Base-by-base conservation (phyloP, 257 asterid species). In the Oldenlandia corymbosa region DNA sequence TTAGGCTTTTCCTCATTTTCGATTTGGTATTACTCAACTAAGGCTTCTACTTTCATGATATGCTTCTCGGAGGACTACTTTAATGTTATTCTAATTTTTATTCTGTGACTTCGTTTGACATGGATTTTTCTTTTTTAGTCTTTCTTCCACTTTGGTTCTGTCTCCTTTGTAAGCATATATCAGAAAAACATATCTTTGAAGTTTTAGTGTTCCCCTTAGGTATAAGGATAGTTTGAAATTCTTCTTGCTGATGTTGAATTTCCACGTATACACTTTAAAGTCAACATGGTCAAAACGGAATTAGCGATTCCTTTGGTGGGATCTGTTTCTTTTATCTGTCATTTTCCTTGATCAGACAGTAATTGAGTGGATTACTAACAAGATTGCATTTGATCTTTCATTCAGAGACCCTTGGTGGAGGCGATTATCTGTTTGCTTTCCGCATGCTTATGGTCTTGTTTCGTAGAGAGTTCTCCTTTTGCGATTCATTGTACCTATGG, bases 391-490 rank as follows among this genome's bases (percentile, higher is more conserved):
- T 74, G 54, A 32, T 68, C 65, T 70, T 63, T 59, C 43, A 24
- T 45, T 67, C 96, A 91, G 96, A 91, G 71, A 76, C 83, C 48
- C 70, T 91, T 31, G 96, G 96, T 61, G 97, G 97, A 65, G 97
- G 96, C 43, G 95, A 85, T 74, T 91, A 88, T 81, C 77, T 91
- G 28, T 91, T 91, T 81, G 98, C 98, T 70, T 73, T 91, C 64
- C 87, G 98, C 42, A 91, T 91, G 98, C 96, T 91, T 61, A 91
- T 91, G 96, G 96, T 86, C 68, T 76, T 88, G 81, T 91, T 91
- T 59, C 98, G 96, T 59, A 80, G 98, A 79, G 98, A 91, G 60
- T 88, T 91, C 79, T 91, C 98, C 67, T 88, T 91, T 77, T 91
- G 80, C 5, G 98, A 91, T 74, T 88, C 91, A 32, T 83, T 91